A percentile compares a stretch with the other conserved stretches of the same genome.
Conservation (phyloP, 2,329 filamentous ascomycete genomes). For the Fusarium beomiforme region DNA sequence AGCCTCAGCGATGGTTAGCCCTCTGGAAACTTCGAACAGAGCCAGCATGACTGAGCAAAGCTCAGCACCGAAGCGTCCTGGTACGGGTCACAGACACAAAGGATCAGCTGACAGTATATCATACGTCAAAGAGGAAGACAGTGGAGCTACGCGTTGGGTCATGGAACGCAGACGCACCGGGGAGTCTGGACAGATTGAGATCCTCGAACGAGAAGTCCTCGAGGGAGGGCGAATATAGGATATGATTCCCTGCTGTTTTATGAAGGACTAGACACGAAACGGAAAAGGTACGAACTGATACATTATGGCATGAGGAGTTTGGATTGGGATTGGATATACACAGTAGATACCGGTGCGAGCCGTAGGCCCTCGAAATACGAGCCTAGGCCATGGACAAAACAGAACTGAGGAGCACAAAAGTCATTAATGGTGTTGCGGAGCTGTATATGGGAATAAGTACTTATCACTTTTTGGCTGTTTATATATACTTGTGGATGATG, state of each 20-base stretch:
- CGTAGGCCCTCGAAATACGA: not conserved
- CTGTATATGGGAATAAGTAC: slow-evolving; percentile 9
- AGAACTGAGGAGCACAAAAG: slow-evolving; percentile 22
- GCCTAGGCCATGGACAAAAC: not conserved
- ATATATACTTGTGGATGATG: slow-evolving; percentile 2
- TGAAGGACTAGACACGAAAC: slow-evolving; percentile 12
- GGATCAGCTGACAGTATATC: slow-evolving; percentile 75
- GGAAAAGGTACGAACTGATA: slow-evolving; percentile 13
- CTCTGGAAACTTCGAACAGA: slow-evolving; percentile 32
- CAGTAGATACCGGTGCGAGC: slow-evolving; percentile 16
- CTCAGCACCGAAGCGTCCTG: slow-evolving; percentile 18
- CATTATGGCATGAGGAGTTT: slow-evolving; percentile 26
- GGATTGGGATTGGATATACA: slow-evolving; percentile 29
- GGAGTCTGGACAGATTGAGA: slow-evolving; percentile 71
- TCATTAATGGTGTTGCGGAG: slow-evolving; percentile 22
- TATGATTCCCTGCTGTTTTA: slow-evolving; percentile 4
- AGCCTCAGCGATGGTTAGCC: slow-evolving; percentile 31
- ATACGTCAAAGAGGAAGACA: slow-evolving; percentile 72
- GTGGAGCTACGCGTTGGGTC: slow-evolving; percentile 71
- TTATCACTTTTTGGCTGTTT: slow-evolving; percentile 5
- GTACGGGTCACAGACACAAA: slow-evolving; percentile 60
- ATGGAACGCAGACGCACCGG: slow-evolving; percentile 73
- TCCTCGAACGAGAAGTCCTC: slow-evolving; percentile 73
- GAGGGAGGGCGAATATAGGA: slow-evolving; percentile 61
- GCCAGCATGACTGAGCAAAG: slow-evolving; percentile 19